Percentiles rank a stretch among this genome's conserved stretches.
These are phyloP conservation scores for Chalciporus sp. DNA, from an alignment of 1,284 basidiomycete genomes.

Conservation along the genomic window DNA sequence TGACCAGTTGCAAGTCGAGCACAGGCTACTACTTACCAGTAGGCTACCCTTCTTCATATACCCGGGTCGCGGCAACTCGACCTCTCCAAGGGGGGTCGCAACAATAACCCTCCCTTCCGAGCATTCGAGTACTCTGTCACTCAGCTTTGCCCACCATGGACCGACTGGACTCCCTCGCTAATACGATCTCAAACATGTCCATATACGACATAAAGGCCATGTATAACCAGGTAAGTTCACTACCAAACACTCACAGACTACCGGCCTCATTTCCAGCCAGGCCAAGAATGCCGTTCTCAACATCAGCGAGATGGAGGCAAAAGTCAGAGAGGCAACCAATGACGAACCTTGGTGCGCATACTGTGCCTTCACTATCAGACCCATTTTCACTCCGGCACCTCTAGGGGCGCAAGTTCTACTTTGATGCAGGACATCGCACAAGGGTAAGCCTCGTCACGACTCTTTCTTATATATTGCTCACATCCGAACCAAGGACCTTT, in stretches of 20 bases:
- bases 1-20: not conserved
- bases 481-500: constrained; percentile 64
- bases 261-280: constrained; percentile 39
- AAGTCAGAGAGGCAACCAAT: constrained; percentile 96
- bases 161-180: constrained; percentile 67
- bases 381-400: constrained; percentile 7
- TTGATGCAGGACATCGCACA: constrained; percentile 98
- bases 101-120: not conserved
- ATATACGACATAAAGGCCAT: constrained; percentile 93
- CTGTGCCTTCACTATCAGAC: not conserved
- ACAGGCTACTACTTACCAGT: not conserved
- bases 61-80: constrained; percentile 1
- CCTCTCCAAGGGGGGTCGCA: constrained; percentile 27
- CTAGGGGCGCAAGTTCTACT: constrained; percentile 96
- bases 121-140: not conserved
- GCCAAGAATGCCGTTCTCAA: constrained; percentile 92
- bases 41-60: not conserved
- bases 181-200: constrained; percentile 72
- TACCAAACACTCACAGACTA: not conserved
- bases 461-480: constrained; percentile 8
- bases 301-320: constrained; percentile 96
- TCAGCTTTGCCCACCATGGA: constrained; percentile 46
- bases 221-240: constrained; percentile 78
- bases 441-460: constrained; percentile 60
- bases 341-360: constrained; percentile 90